These are phyloP conservation scores for Penicillium sp. DNA, from an alignment of 2,329 filamentous ascomycete species.

Conservation along the genomic window DNA sequence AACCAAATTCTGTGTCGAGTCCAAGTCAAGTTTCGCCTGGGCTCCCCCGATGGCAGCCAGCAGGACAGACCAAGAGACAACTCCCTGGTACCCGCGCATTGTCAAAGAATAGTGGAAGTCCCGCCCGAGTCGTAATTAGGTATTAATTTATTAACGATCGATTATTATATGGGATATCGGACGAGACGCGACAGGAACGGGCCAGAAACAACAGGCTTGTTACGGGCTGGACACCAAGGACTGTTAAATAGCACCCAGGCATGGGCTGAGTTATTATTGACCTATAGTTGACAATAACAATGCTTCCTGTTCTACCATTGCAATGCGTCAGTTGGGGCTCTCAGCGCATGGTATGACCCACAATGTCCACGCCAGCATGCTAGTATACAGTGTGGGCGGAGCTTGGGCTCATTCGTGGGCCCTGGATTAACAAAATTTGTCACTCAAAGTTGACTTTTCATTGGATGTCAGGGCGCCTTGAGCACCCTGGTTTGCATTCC, in stretches of 20 bases:
- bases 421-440: neutral
- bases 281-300: slow-evolving; percentile 17
- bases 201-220: neutral
- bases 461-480: slow-evolving; percentile 8
- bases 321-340: slow-evolving; percentile 10
- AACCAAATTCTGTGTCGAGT: slow-evolving; percentile 57
- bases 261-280: slow-evolving; percentile 5
- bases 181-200: neutral
- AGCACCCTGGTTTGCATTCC: slow-evolving; percentile 21
- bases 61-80: slow-evolving; percentile 30
- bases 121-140: slow-evolving; percentile 2
- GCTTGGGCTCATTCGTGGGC: neutral
- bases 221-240: neutral
- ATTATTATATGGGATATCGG: neutral
- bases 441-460: neutral
- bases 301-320: neutral
- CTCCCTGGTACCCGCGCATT: slow-evolving; percentile 27
- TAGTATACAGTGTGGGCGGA: neutral
- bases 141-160: slow-evolving; percentile 14
- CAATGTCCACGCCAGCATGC: slow-evolving; percentile 14
- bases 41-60: slow-evolving; percentile 33
- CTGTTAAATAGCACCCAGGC: slow-evolving; percentile 20
- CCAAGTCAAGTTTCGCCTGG: slow-evolving; percentile 46
- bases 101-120: neutral
- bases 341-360: slow-evolving; percentile 20